Evolutionary conservation across 495 filamentous ascomycete genomes (phyloP), one percentile per base, ranked within the genome.

Genomic region (Aspergillus wentii): DNA sequence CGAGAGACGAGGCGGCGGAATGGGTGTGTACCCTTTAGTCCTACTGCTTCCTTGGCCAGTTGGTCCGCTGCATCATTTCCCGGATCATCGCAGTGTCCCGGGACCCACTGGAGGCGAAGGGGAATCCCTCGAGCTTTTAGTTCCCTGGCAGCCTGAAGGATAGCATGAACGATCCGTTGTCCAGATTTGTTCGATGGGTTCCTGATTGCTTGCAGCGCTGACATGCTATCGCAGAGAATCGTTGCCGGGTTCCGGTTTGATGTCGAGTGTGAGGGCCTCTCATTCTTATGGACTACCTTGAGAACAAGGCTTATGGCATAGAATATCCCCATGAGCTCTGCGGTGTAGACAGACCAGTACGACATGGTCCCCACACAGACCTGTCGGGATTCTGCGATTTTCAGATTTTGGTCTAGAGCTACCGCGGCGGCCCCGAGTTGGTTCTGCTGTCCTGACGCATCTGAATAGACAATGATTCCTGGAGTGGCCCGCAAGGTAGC

Each of bases 41-140:
- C 21, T 10, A 30, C 17, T 8, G 37, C 27, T 2, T 5, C 11
- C 22, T 40, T 40, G 23, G 27, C 37, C n/a, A n/a, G n/a, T n/a
- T n/a, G n/a, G n/a, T n/a, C n/a, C n/a, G n/a, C n/a, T 30, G 37
- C 15, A n/a, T 30, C 23, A 17, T 40, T 40, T 1, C 37, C 37
- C 6, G 37, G 37, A 14, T 29, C 10, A 17, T 30, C 37, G 13
- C 32, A 28, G 20, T 43, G 32, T 21, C 32, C 40, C 16, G 32
- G 40, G 4, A 43, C 21, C 40, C 32, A 43, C 15, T 43, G 40
- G 15, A 43, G 40, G 15, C 32, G 32, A 18, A 39, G 40, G 4
- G 11, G 10, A 15, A 37, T 14, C 5, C 21, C 21, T 21, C 3
- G 16, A 13, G 18, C 14, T 29, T 38, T 20, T 11, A 38, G 11